A percentile compares a stretch with the other conserved stretches of the same genome.
phyloP scores from a whole-genome alignment of 2,329 filamentous ascomycete genomes.

The Pestalotiopsis sp. region DNA sequence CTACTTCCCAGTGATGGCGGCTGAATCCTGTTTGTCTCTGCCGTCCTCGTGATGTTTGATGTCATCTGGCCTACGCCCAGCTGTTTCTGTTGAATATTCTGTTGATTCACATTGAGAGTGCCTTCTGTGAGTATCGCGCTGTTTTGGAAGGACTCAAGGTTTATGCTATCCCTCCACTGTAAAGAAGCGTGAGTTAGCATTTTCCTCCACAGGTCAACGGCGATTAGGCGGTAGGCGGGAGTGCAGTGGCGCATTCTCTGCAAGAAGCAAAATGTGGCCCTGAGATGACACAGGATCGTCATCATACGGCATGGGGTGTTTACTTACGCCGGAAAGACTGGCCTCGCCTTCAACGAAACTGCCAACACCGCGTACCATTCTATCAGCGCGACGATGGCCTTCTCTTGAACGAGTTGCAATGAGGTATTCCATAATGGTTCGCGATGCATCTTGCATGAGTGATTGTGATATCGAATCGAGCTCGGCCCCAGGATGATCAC shows the following conservation, averaged over 20 bases:
- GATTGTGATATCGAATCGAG: neutral
- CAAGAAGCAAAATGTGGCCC: too few species aligned
- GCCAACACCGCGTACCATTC: slow-evolving; percentile 25
- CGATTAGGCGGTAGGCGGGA: too few species aligned
- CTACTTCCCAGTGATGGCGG: neutral
- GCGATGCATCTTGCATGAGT: slow-evolving; percentile 20
- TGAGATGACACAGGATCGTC: too few species aligned
- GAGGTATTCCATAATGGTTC: slow-evolving; percentile 20
- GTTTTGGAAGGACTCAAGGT: slow-evolving; percentile 18
- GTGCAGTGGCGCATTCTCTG: too few species aligned
- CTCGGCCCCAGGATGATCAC: slow-evolving; percentile 9
- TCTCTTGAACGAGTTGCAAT: slow-evolving; percentile 13
- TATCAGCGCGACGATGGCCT: slow-evolving; percentile 18
- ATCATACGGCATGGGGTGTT: too few species aligned
- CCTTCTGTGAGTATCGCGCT: slow-evolving; percentile 21
- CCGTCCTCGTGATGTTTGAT: neutral
- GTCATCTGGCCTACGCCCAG: neutral
- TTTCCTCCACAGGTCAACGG: too few species aligned
- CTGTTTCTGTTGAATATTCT: slow-evolving; percentile 10
- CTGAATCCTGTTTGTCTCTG: neutral
- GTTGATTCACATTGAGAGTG: slow-evolving; percentile 21
- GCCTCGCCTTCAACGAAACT: slow-evolving; percentile 25
- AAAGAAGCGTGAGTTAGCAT: too few species aligned
- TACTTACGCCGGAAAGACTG: slow-evolving; percentile 18
- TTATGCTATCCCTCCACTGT: slow-evolving; percentile 14